Base-by-base conservation (phyloP, 2,329 filamentous ascomycete species). In the Exophiala aquamarina region DNA sequence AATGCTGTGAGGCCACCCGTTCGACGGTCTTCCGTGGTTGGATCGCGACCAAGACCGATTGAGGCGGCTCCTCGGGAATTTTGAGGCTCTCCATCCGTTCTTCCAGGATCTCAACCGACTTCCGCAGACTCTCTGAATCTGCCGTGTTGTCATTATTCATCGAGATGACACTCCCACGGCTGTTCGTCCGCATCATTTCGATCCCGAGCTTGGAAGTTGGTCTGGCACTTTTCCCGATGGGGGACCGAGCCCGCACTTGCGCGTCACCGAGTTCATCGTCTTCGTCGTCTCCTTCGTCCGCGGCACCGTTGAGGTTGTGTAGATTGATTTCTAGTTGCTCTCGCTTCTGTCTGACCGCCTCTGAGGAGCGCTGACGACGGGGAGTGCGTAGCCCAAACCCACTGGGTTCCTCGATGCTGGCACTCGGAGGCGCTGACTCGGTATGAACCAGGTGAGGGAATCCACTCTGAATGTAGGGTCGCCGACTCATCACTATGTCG, bases 161-260 rank as follows among this genome's bases (percentile, higher is more conserved):
- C 44, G 70, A 73, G 29, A 74, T 71, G 23, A 88, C 80, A 61
- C 91, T 95, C 39, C 94, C 92, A 59, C 92, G 86, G 62, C 89
- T 95, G 66, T 95, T 95, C 15, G 92, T 94, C 38, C 92, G 83
- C 89, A 96, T 92, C 92, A 97, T 96, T 67, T 97, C 92, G 40
- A 90, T 93, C 2, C 90, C 90, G 2, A 97, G 79, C 67, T 95
- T 96, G 1, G 90, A 95, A 44, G 86, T 87, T 10, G 87, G 85
- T 18, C 87, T 76, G 29, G 76, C 74, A 13, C 70, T 73, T 29
- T 79, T 73, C 32, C 72, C 52, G 59, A 76, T 57, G 40, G 71
- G 72, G 66, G 67, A 86, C 68, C 70, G 73, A 50, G 67, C 69
- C 52, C 71, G 74, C 49, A 68, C 67, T 59, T 71, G 73, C 13